Conservation (phyloP, 1,284 basidiomycete species). For the Caloboletus inedulis region DNA sequence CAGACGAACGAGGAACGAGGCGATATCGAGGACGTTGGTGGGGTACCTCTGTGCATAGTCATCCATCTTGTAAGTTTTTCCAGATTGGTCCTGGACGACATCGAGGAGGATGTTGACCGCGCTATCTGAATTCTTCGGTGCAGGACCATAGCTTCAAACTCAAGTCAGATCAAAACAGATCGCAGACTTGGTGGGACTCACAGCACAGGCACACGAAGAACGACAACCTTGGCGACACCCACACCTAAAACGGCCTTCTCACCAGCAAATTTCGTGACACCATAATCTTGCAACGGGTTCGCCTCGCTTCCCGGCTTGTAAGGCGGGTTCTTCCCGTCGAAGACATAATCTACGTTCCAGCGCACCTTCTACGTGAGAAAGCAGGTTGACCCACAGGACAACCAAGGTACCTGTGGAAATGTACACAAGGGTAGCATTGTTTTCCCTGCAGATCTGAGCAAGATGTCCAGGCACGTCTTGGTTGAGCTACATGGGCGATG, state of each 20-base stretch:
- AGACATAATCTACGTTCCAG: constrained; percentile 68
- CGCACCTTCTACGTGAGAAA: constrained; percentile 13
- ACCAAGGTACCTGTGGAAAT: constrained; percentile 65
- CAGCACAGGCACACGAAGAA: constrained; percentile 81
- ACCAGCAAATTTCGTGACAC: constrained; percentile 72
- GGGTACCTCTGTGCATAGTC: constrained; percentile 82
- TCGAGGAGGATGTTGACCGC: constrained; percentile 80
- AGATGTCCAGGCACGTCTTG: constrained; percentile 61
- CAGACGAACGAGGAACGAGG: constrained; percentile 67
- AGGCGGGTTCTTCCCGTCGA: constrained; percentile 78
- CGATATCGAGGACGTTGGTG: constrained; percentile 76
- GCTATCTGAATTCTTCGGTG: constrained; percentile 70
- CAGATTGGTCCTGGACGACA: constrained; percentile 72
- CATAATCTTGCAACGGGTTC: constrained; percentile 78
- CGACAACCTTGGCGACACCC: constrained; percentile 51
- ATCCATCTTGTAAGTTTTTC: constrained; percentile 82
- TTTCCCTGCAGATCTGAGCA: constrained; percentile 52
- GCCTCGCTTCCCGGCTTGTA: constrained; percentile 65
- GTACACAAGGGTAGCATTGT: constrained; percentile 65
- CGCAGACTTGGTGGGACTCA: constrained; percentile 35
- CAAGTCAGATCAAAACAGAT: neutral
- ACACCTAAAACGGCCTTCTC: constrained; percentile 62
- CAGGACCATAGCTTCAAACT: constrained; percentile 69
- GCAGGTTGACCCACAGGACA: neutral
- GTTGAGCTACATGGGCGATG: constrained; percentile 53